phyloP scores from a whole-genome alignment of 2,329 filamentous ascomycete species.

The Clonostachys rhizophaga region DNA sequence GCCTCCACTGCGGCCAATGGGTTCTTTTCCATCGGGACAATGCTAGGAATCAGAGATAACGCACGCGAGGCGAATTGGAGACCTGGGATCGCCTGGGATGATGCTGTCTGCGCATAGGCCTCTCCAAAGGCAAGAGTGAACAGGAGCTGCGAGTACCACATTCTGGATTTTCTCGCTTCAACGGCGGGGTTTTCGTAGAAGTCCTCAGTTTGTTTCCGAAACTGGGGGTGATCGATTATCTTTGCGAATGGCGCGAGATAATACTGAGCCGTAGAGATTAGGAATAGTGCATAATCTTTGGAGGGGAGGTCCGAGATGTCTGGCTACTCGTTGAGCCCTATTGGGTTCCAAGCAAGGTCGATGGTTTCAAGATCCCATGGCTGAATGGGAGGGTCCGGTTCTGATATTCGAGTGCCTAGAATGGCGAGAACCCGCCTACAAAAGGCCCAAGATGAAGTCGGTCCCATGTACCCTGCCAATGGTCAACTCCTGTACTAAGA shows the following conservation, averaged over 20 bases:
- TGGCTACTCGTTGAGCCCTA: constrained; percentile 13
- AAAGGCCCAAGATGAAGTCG: constrained; percentile 27
- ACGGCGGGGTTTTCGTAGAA: constrained; percentile 11
- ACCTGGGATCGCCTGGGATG: neutral
- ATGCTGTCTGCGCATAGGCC: neutral
- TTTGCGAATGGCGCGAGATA: constrained; percentile 13
- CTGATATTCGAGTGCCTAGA: constrained; percentile 20
- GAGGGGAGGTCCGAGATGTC: constrained; percentile 16
- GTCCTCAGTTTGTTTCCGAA: constrained; percentile 9
- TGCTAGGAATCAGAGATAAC: constrained; percentile 1
- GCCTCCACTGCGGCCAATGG: constrained; percentile 12
- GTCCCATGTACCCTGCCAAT: constrained; percentile 23
- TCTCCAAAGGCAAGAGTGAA: constrained; percentile 4
- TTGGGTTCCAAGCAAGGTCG: constrained; percentile 18
- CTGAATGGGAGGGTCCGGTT: constrained; percentile 20
- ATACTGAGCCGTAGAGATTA: constrained; percentile 14
- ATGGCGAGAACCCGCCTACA: constrained; percentile 22
- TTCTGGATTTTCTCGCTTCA: constrained; percentile 7
- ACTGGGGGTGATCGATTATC: constrained; percentile 12
- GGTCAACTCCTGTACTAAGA: neutral
- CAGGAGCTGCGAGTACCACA: constrained; percentile 6
- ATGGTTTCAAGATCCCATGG: constrained; percentile 25
- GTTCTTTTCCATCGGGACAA: neutral
- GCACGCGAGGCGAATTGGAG: constrained; percentile 1
- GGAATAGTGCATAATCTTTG: constrained; percentile 12